Evolutionary conservation across 2,329 filamentous ascomycete genomes (phyloP).

Genomic region (Cadophora luteo-olivacea): DNA sequence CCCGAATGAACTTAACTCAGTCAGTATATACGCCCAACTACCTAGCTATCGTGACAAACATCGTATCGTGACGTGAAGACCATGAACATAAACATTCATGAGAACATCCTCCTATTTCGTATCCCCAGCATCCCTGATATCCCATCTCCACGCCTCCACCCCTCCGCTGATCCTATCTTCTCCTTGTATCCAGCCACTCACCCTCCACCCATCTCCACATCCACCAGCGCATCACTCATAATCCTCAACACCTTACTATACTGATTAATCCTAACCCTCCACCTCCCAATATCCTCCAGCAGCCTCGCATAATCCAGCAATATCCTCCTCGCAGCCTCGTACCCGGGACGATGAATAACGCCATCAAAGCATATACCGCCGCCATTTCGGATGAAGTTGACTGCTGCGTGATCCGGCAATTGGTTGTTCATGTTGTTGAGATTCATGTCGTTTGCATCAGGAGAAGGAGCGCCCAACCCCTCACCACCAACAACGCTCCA

Average conservation of each 20-base stretch:
- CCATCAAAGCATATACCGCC: constrained; percentile 55
- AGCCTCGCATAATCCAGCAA: constrained; percentile 58
- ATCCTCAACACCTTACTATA: constrained; percentile 59
- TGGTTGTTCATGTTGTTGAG: background rate
- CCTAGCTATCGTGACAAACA: background rate
- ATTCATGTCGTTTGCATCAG: background rate
- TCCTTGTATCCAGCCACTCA: no score
- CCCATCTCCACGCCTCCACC: background rate
- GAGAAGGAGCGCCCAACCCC: constrained; percentile 44
- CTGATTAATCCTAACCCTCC: constrained; percentile 52
- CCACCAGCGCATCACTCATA: constrained; percentile 58
- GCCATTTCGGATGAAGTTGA: constrained; percentile 55
- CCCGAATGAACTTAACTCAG: background rate
- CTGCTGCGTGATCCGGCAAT: constrained; percentile 42
- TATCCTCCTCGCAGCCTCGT: constrained; percentile 57
- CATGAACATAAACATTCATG: background rate
- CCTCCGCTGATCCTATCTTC: no score
- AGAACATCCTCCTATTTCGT: background rate
- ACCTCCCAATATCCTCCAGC: constrained; percentile 58
- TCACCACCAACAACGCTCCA: constrained; percentile 55
- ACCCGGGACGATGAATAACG: constrained; percentile 54
- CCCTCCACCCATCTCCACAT: constrained; percentile 37
- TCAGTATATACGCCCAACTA: background rate
- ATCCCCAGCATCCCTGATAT: no score
- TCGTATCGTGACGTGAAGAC: background rate